These are phyloP conservation scores for Echinochloa phyllopogon DNA, from an alignment of 176 grass and related monocot species.

Conservation along the genomic window DNA sequence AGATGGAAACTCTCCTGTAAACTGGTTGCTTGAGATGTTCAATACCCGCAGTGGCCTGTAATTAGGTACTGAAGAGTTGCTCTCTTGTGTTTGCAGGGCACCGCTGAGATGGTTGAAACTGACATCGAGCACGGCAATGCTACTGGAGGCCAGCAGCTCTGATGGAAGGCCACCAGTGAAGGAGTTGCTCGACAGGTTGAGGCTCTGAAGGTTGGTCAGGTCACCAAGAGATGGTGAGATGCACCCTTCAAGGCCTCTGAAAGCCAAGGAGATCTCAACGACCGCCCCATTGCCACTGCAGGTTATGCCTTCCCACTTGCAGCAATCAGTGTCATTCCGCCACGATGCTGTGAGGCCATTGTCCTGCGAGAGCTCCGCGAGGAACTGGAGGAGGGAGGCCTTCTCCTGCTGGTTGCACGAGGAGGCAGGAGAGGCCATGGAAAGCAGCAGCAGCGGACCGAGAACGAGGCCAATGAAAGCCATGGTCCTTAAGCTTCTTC, in stretches of 20 bases:
- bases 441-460: background rate
- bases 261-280: background rate
- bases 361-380: background rate
- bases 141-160: background rate
- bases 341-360: background rate
- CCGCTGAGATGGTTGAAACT: constrained; percentile 38
- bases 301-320: constrained; percentile 40
- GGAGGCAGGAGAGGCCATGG: background rate
- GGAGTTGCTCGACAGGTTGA: constrained; percentile 36
- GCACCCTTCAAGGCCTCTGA: constrained; percentile 4
- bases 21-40: background rate
- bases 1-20: background rate
- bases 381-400: constrained; percentile 39
- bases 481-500: background rate
- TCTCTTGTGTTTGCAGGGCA: background rate
- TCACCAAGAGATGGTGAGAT: constrained; percentile 33
- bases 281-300: background rate
- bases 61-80: background rate
- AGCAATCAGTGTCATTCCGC: constrained; percentile 26
- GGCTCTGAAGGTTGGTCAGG: constrained; percentile 10
- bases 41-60: background rate
- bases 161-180: background rate
- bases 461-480: background rate
- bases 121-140: constrained; percentile 21
- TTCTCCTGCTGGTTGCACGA: constrained; percentile 29